A percentile compares a stretch with the other conserved stretches of the same genome.
These are phyloP conservation scores for Buddleja alternifolia DNA, from an alignment of 257 asterid species.

Conservation along the genomic window DNA sequence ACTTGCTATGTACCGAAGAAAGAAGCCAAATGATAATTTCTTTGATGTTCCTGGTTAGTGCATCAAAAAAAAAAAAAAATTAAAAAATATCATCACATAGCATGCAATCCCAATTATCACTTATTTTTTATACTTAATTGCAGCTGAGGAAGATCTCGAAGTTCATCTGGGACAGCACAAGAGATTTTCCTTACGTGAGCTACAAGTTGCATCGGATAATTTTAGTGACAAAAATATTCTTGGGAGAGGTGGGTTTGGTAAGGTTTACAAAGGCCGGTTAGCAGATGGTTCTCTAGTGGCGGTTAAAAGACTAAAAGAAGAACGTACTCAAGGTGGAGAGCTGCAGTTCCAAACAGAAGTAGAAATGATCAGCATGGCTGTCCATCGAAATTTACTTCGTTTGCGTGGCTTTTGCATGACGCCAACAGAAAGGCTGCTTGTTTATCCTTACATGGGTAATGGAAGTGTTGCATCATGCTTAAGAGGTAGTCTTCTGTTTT, in stretches of 20 bases:
- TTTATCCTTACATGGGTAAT: slow-evolving; percentile 88
- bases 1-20: slow-evolving; percentile 75
- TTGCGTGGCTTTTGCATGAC: slow-evolving; percentile 95
- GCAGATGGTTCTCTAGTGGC: slow-evolving; percentile 89
- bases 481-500: slow-evolving; percentile 59
- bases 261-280: slow-evolving; percentile 89
- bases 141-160: slow-evolving; percentile 97
- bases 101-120: not conserved
- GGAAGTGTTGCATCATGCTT: slow-evolving; percentile 98
- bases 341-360: slow-evolving; percentile 92
- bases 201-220: slow-evolving; percentile 79
- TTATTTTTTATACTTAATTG: slow-evolving; percentile 25
- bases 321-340: slow-evolving; percentile 90
- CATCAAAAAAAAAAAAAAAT: not conserved
- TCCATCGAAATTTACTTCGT: slow-evolving; percentile 81
- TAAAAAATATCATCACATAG: slow-evolving; percentile 11
- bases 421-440: slow-evolving; percentile 87
- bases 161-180: slow-evolving; percentile 92
- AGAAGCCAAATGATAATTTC: slow-evolving; percentile 84
- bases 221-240: slow-evolving; percentile 74
- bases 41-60: slow-evolving; percentile 90
- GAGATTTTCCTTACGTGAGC: slow-evolving; percentile 80
- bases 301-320: slow-evolving; percentile 86
- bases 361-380: slow-evolving; percentile 93
- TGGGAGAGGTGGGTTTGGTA: slow-evolving; percentile 89